Evolutionary conservation across 1,284 basidiomycete species (phyloP), one percentile per base, ranked within the genome.

Genomic region (Kwoniella shivajii): DNA sequence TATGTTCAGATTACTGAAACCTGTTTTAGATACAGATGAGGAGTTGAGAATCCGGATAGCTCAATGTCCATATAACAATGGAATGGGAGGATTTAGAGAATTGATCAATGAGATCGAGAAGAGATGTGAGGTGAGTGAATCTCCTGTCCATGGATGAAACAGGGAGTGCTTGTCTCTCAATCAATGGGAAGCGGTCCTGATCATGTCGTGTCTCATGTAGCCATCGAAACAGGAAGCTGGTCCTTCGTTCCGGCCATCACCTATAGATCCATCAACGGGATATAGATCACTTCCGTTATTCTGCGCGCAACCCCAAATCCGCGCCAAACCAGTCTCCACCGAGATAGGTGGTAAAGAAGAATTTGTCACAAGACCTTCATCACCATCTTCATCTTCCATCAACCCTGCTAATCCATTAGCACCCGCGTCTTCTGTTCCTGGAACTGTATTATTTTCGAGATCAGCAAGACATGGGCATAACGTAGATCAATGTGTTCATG

Each of bases 1-100:
- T 71, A 73, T 99, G 30, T 98, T 97, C 84, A 92, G 95, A 73
- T 78, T 98, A 24, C 84, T 96, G 77, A 85, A 88, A 0, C 90
- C 92, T 0, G 88, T 87, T 0, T 79, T 98, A 30, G 81, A 79
- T 18, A 68, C 64, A 2, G 69, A 92, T 66, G 82, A 79, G 0
- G 90, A 93, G 69, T 74, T 96, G 44, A 81, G 94, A 22, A 86
- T 88, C 57, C 78, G 79, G 65, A 68, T 76, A n/a, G 66, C 65
- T 61, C 62, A 27, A 65, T 71, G 9, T 75, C 78, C 54, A 66
- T 74, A 44, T 64, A 58, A 22, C 48, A 66, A 56, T 36, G 64
- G 66, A 31, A 54, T 63, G 63, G 67, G 70, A 11, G 77, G 78
- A 50, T 80, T 79, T 22, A 80, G 84, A 20, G 82, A 80, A 31